phyloP scores from a whole-genome alignment of 257 asterid genomes.

The Gynochthodes officinalis region DNA sequence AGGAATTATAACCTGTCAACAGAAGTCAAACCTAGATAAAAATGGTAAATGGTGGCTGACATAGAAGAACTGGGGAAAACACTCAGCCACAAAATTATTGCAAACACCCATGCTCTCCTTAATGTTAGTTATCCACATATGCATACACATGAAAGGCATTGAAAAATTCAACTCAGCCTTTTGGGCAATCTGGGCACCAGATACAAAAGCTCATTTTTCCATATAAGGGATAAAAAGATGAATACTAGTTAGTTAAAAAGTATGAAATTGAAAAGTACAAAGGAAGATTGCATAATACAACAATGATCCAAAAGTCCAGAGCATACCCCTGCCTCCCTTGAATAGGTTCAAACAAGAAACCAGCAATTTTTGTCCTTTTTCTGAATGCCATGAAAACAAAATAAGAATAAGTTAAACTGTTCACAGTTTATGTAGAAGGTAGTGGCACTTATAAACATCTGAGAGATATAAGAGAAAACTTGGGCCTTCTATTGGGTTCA shows the following conservation, averaged over 20 bases:
- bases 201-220: not conserved
- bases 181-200: not conserved
- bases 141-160: not conserved
- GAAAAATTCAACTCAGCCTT: constrained; percentile 1
- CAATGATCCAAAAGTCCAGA: constrained; percentile 18
- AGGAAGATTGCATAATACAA: not conserved
- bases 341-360: constrained; percentile 94
- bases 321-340: constrained; percentile 99
- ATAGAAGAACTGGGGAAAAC: not conserved
- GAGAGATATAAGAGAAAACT: not conserved
- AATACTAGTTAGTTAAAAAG: not conserved
- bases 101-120: not conserved
- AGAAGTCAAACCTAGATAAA: not conserved
- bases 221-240: not conserved
- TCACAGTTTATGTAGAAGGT: not conserved
- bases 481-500: not conserved
- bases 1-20: constrained; percentile 74
- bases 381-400: constrained; percentile 49
- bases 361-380: constrained; percentile 89
- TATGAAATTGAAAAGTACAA: not conserved
- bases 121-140: not conserved
- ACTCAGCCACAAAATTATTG: not conserved
- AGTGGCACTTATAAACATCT: not conserved
- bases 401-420: not conserved
- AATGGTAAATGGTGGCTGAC: not conserved